Evolutionary conservation across 805 yeast species (phyloP).

Genomic region (Candida hungchunana): DNA sequence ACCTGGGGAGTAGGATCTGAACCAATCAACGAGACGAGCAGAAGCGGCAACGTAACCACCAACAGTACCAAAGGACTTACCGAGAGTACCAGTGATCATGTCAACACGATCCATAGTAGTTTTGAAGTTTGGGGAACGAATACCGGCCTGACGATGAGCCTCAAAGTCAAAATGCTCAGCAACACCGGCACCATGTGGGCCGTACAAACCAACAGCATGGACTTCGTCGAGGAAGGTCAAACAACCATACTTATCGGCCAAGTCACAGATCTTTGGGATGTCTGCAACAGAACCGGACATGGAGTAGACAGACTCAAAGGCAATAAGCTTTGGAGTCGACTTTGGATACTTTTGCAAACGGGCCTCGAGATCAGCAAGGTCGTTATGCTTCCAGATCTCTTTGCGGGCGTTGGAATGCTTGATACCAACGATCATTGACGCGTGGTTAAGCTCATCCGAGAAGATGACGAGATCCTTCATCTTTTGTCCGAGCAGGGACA

Average conservation of each 20-base stretch:
- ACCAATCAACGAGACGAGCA: constrained; percentile 82
- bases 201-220: constrained; percentile 98
- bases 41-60: constrained; percentile 98
- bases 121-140: constrained; percentile 44
- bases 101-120: constrained; percentile 88
- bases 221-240: constrained; percentile 96
- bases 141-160: constrained; percentile 67
- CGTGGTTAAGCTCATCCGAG: constrained; percentile 92
- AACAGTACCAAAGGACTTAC: constrained; percentile 94
- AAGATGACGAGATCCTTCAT: constrained; percentile 87
- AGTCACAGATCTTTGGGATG: constrained; percentile 84
- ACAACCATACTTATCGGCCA: constrained; percentile 97
- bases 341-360: constrained; percentile 76
- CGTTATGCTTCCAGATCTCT: constrained; percentile 89
- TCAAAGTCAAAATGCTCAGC: constrained; percentile 95
- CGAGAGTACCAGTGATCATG: constrained; percentile 95
- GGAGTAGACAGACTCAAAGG: constrained; percentile 95
- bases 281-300: constrained; percentile 99
- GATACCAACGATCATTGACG: constrained; percentile 96
- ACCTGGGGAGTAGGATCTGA: constrained; percentile 95
- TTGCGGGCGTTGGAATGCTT: constrained; percentile 84
- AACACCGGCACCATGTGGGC: constrained; percentile 99
- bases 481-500: constrained; percentile 86
- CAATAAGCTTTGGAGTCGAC: constrained; percentile 89
- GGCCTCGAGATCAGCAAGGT: constrained; percentile 76